Percentiles rank a stretch among this genome's conserved stretches.
These are phyloP conservation scores for Aspergillus nidulans DNA, from an alignment of 495 filamentous ascomycete species.

Conservation along the genomic window DNA sequence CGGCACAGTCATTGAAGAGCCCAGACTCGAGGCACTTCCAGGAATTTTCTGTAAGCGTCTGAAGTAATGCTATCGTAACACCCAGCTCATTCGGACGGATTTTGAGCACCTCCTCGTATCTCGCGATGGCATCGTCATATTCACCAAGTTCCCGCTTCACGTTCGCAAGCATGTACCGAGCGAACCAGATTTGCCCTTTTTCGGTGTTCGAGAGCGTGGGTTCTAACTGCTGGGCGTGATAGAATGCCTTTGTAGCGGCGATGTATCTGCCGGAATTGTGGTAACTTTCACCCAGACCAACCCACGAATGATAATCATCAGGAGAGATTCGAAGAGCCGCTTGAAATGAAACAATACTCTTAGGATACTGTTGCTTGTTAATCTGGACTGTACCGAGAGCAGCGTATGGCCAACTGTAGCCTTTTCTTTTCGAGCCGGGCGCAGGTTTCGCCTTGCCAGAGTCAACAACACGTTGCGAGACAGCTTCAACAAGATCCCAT, in stretches of 20 bases:
- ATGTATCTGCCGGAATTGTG: conserved; percentile 89
- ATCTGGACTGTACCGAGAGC: conserved; percentile 93
- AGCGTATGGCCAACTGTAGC: conserved; percentile 94
- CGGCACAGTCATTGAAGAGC: conserved; percentile 72
- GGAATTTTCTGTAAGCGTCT: conserved; percentile 78
- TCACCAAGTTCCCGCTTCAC: conserved; percentile 87
- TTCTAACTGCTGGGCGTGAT: conserved; percentile 70
- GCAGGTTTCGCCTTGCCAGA: conserved; percentile 84
- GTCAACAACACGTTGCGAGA: conserved; percentile 86
- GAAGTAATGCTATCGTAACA: conserved; percentile 78
- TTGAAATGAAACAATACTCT: conserved; percentile 88
- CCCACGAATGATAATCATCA: conserved; percentile 87
- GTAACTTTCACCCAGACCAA: conserved; percentile 93
- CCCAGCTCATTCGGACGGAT: conserved; percentile 71
- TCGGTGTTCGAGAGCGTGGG: conserved; percentile 30
- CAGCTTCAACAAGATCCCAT: conserved; percentile 93
- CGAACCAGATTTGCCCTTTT: conserved; percentile 79
- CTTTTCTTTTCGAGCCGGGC: conserved; percentile 85
- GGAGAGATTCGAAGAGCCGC: conserved; percentile 80
- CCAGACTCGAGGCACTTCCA: conserved; percentile 73
- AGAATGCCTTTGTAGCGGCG: conserved; percentile 86
- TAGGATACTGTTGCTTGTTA: conserved; percentile 85
- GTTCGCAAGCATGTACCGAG: conserved; percentile 95
- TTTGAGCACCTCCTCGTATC: conserved; percentile 67
- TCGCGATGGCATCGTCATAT: conserved; percentile 72